Conservation (phyloP, 2,329 filamentous ascomycete species). For the Phyllosticta citribraziliensis region DNA sequence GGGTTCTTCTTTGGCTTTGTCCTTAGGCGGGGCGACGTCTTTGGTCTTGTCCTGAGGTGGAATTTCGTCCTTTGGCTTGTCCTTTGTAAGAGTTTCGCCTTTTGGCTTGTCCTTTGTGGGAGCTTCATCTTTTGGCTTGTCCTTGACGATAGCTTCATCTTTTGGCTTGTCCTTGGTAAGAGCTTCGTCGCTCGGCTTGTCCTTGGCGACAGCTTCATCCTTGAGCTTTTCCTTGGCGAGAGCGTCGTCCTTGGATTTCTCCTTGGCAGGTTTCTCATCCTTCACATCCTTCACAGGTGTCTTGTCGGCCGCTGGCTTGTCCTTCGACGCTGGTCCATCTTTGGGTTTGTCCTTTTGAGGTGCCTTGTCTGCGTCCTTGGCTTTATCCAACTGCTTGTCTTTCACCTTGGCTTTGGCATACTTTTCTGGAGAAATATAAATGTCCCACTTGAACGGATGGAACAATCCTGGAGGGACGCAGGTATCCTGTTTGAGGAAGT, state of each 20-base stretch:
- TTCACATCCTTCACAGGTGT: not conserved
- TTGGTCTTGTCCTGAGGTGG: not conserved
- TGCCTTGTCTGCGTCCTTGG: not conserved
- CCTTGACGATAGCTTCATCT: too few relatives aligned
- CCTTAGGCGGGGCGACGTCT: not conserved
- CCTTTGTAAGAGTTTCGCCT: not conserved
- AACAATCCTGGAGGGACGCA: slow-evolving; percentile 8
- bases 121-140: too few relatives aligned
- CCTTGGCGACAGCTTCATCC: too few relatives aligned
- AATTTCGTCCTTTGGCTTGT: not conserved
- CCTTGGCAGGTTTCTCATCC: not conserved
- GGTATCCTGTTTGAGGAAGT: slow-evolving; percentile 1
- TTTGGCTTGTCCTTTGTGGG: too few relatives aligned
- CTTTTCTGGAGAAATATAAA: not conserved
- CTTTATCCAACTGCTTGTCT: not conserved
- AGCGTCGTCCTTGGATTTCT: not conserved
- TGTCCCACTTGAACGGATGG: slow-evolving; percentile 10
- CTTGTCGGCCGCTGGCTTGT: not conserved
- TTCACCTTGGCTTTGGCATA: not conserved
- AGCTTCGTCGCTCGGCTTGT: too few relatives aligned
- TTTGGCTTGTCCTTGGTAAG: too few relatives aligned
- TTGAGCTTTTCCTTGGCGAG: too few relatives aligned
- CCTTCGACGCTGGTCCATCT: not conserved
- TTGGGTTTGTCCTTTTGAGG: not conserved
- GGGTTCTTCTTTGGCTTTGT: too few relatives aligned